Evolutionary conservation across 148 eudicot species (phyloP), one percentile per base, ranked within the genome.

Genomic region (Chenopodium formosanum): DNA sequence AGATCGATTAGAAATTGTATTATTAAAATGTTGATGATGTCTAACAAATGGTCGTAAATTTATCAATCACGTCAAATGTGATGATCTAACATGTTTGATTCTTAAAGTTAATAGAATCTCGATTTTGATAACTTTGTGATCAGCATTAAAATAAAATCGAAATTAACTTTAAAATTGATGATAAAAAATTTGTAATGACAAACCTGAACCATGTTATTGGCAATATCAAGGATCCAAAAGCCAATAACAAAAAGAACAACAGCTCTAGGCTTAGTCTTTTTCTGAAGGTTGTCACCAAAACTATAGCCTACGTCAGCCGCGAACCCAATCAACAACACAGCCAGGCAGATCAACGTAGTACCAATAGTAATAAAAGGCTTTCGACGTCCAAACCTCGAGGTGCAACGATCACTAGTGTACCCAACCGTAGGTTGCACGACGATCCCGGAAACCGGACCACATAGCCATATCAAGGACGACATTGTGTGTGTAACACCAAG

Each of bases 371-470:
- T 93, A 75, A 91, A 93, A 5, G 98, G 98, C 19, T 93, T 92
- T 70, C 98, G 87, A 19, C 98, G 89, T 64, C 98, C 97, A 40
- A 88, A 88, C 34, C 79, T 80, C 12, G 86, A 88, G 32, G 74
- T 85, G 48, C 83, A 87, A 23, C 89, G 81, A 65, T 94, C 98
- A 76, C 93, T 90, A 9, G 86, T 86, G 86, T 89, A 91, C 0
- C 98, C 97, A 7, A 89, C 97, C 5, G 88, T 66, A 16, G 98
- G 98, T 73, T 93, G 95, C 19, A 95, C 97, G 22, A 95, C 19
- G 60, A 95, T 86, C 1, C 98, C 95, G 0, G 97, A 93, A 32
- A 93, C 86, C n/a, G 98, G 98, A 16, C 98, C 97, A 78, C 95
- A 95, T 14, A 95, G 88, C 98, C 98, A 95, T 22, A 95, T 91